These are phyloP conservation scores for Rhododendron simsii DNA, from an alignment of 148 eudicot genomes.

Conservation along the genomic window DNA sequence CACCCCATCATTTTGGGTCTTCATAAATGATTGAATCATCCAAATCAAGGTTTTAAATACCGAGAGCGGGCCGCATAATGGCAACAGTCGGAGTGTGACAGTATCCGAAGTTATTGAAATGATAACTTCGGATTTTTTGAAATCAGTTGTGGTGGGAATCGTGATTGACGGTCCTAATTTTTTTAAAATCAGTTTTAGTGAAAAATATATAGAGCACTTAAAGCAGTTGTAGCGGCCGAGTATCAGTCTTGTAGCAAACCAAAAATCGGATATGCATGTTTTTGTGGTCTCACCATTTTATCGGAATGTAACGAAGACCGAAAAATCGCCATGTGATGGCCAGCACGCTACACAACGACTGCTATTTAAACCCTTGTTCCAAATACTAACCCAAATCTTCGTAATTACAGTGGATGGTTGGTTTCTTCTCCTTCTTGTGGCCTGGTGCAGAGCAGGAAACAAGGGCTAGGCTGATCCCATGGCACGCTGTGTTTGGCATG, in stretches of 20 bases:
- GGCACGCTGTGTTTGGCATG: constrained; percentile 46
- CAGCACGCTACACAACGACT: not conserved
- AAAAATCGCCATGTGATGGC: not conserved
- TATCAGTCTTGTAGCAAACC: not conserved
- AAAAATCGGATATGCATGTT: not conserved
- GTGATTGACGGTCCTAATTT: not conserved
- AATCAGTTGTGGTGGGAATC: not conserved
- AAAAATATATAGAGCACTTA: not conserved
- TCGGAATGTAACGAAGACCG: not conserved
- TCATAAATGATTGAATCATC: no score
- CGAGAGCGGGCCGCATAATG: not conserved
- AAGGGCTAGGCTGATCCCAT: constrained; percentile 39
- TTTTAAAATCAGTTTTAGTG: not conserved
- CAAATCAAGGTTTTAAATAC: not conserved
- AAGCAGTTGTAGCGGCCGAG: not conserved
- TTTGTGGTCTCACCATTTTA: not conserved
- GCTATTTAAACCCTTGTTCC: not conserved
- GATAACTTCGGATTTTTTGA: no score
- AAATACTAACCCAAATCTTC: not conserved
- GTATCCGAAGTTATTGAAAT: not conserved
- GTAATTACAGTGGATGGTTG: constrained; percentile 31
- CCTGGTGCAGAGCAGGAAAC: constrained; percentile 28
- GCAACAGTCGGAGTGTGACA: not conserved
- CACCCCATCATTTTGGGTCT: not conserved
- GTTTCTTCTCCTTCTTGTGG: constrained; percentile 38